A percentile compares a stretch with the other conserved stretches of the same genome.
These are phyloP conservation scores for Penicillium paxilli DNA, from an alignment of 495 filamentous ascomycete genomes.

Conservation along the genomic window DNA sequence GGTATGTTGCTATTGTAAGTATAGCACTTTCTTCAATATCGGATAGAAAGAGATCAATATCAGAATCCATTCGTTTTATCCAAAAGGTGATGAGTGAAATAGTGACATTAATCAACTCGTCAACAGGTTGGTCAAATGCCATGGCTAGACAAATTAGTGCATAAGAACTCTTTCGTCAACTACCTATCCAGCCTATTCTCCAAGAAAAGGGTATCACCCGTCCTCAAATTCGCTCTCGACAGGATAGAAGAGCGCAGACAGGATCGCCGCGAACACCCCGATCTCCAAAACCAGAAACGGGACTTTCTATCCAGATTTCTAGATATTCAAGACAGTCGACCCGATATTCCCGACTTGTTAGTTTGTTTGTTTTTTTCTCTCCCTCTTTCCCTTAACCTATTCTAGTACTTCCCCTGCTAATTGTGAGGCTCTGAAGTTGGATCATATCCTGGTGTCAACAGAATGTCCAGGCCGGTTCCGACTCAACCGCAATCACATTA, in stretches of 20 bases:
- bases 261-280: background rate
- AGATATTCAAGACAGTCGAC: constrained; percentile 8
- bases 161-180: constrained; percentile 16
- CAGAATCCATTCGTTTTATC: too few relatives aligned
- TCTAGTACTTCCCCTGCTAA: too few relatives aligned
- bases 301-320: constrained; percentile 31
- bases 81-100: too few relatives aligned
- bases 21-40: background rate
- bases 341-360: constrained; percentile 22
- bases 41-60: background rate
- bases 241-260: constrained; percentile 1
- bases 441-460: constrained; percentile 12
- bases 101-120: too few relatives aligned
- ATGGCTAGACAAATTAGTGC: constrained; percentile 24
- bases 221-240: constrained; percentile 7
- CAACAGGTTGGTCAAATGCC: constrained; percentile 24
- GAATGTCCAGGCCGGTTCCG: constrained; percentile 47
- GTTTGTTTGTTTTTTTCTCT: background rate
- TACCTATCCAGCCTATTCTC: background rate
- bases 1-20: constrained; percentile 18
- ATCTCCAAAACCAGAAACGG: constrained; percentile 3
- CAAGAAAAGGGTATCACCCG: background rate
- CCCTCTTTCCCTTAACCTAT: background rate
- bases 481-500: constrained; percentile 44
- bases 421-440: background rate